phyloP scores from a whole-genome alignment of 2,329 filamentous ascomycete genomes.

The Aspergillus ruber region DNA sequence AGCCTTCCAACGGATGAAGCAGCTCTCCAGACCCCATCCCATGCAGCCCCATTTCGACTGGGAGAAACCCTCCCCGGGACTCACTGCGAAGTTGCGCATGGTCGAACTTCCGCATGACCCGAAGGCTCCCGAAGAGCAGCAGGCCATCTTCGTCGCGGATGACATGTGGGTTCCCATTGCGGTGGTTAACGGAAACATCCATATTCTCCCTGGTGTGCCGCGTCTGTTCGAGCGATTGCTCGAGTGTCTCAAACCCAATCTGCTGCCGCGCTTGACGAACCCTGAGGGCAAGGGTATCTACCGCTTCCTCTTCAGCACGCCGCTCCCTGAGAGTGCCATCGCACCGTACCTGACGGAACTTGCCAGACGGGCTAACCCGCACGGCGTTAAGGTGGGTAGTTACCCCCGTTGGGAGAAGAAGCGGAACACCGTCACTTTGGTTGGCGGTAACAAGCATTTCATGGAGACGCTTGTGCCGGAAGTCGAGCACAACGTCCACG shows the following conservation, averaged over 20 bases:
- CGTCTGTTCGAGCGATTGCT: conserved; percentile 74
- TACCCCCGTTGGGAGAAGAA: conserved; percentile 90
- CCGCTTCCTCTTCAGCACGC: conserved; percentile 78
- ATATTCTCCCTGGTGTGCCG: conserved; percentile 88
- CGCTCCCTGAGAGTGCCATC: conserved; percentile 76
- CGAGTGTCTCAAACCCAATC: conserved; percentile 63
- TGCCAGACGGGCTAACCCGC: conserved; percentile 63
- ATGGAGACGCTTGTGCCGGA: conserved; percentile 74
- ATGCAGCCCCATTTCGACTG: conserved; percentile 72
- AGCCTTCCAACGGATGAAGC: conserved; percentile 76
- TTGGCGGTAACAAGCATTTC: conserved; percentile 66
- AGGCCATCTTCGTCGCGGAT: conserved; percentile 72
- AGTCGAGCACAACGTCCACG: conserved; percentile 69
- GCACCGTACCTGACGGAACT: conserved; percentile 77
- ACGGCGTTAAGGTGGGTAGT: conserved; percentile 86
- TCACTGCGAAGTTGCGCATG: conserved; percentile 84
- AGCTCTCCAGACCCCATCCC: conserved; percentile 65
- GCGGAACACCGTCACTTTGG: conserved; percentile 83
- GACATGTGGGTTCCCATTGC: conserved; percentile 86
- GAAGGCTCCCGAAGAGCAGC: conserved; percentile 56
- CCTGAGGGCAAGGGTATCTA: conserved; percentile 74
- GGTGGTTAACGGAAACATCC: conserved; percentile 85
- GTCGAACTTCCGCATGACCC: conserved; percentile 75
- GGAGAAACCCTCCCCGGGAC: conserved; percentile 71
- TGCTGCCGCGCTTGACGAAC: conserved; percentile 67